Evolutionary conservation across 345 rosid species (phyloP), one percentile per base, ranked within the genome.

Genomic region (Brassica nigra): DNA sequence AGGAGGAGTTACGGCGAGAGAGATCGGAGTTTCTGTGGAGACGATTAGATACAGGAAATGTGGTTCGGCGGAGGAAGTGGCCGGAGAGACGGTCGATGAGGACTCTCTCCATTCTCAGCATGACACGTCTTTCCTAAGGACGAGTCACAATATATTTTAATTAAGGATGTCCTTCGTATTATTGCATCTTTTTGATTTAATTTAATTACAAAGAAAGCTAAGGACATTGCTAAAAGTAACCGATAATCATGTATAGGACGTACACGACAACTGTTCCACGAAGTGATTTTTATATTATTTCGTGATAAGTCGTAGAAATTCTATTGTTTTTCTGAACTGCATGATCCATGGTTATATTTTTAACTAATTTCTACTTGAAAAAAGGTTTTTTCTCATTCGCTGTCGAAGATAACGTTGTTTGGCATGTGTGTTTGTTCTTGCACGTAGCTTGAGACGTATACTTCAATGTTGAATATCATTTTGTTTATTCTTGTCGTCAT

Each of bases 11-110:
- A 57, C 88, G 91, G 54, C 86, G 87, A 36, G 92, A 78, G 1
- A 84, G 87, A 87, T 89, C 94, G 91, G 88, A 85, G 30, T 81
- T 86, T 81, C 84, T 78, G 37, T 18, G 18, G 18, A 18, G 18
- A 18, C 18, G 18, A 18, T 18, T 18, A 18, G 18, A 18, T 18
- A 18, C 18, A 18, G 18, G 18, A 18, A 18, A 18, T 18, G 18
- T 18, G 18, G 18, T 18, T 18, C 18, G 18, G 18, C 18, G 18
- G 18, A 18, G 18, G 18, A 18, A 18, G 18, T 18, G 18, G 18
- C 18, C 18, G 18, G 18, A 18, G 18, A 18, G 18, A 18, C 18
- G 18, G 18, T 18, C 18, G 18, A 18, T 18, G 18, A 18, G 18
- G 18, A 18, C 18, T 18, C 18, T 18, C 18, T 18, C 18, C 18